phyloP scores from a whole-genome alignment of 768 basidiomycete genomes.

The Lactarius sanguifluus region DNA sequence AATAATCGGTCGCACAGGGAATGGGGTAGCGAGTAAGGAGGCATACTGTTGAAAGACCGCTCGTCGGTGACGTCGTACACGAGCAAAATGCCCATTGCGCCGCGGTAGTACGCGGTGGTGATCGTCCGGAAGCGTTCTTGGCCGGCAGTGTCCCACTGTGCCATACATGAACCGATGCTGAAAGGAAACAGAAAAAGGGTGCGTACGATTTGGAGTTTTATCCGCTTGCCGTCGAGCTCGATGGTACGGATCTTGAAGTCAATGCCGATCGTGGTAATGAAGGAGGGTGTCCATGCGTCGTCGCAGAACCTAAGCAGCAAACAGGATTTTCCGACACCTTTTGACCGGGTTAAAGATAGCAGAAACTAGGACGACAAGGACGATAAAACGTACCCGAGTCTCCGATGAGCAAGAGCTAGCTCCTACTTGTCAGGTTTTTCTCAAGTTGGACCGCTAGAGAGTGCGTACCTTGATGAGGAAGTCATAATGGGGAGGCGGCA shows the following conservation, averaged over 20 bases:
- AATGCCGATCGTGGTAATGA: constrained; percentile 99
- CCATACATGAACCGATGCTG: background rate
- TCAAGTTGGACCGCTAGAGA: constrained; percentile 1
- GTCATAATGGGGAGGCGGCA: constrained; percentile 96
- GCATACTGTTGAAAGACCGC: constrained; percentile 91
- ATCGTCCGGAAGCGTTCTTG: constrained; percentile 99
- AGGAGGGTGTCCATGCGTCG: constrained; percentile 98
- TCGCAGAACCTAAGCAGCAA: constrained; percentile 96
- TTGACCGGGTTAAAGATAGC: background rate
- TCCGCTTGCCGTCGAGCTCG: constrained; percentile 95
- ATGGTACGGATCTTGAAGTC: constrained; percentile 99
- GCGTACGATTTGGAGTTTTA: constrained; percentile 97
- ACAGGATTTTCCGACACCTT: constrained; percentile 96
- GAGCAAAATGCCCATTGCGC: constrained; percentile 96
- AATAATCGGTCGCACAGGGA: background rate
- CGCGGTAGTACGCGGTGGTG: constrained; percentile 98
- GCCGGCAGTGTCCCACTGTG: constrained; percentile 97
- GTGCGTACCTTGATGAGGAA: constrained; percentile 86
- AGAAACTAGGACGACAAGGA: background rate
- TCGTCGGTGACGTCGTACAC: constrained; percentile 99
- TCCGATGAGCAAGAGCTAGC: constrained; percentile 88
- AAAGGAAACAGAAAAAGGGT: background rate
- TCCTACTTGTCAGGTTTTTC: constrained; percentile 26
- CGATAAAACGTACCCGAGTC: constrained; percentile 69
- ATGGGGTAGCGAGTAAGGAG: background rate